These are phyloP conservation scores for Ochetophila trinervis DNA, from an alignment of 306 rosid genomes.

Conservation along the genomic window DNA sequence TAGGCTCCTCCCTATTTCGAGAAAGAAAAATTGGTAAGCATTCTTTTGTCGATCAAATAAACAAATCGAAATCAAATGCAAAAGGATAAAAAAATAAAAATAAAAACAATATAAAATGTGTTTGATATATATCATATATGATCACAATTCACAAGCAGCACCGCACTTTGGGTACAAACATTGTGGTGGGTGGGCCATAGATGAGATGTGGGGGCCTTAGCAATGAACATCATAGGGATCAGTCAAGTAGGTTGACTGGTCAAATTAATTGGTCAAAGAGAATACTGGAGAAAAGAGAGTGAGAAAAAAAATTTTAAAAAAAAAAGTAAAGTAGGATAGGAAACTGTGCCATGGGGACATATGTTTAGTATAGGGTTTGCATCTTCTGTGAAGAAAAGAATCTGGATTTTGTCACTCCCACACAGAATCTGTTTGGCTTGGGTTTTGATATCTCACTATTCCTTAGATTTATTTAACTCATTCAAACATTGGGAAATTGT, in stretches of 20 bases:
- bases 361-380: slow-evolving; percentile 16
- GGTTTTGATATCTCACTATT: slow-evolving; percentile 24
- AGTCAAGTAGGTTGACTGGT: slow-evolving; percentile 59
- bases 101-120: too few relatives aligned
- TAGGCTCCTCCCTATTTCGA: slow-evolving; percentile 36
- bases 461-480: too few relatives aligned
- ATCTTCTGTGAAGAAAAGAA: slow-evolving; percentile 56
- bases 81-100: too few relatives aligned
- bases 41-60: not conserved
- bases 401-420: slow-evolving; percentile 37
- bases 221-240: slow-evolving; percentile 47
- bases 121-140: not conserved
- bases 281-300: slow-evolving; percentile 14
- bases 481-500: too few relatives aligned
- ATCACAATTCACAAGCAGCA: slow-evolving; percentile 5
- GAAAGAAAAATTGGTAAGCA: not conserved
- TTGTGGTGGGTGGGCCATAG: slow-evolving; percentile 35
- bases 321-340: slow-evolving; percentile 35
- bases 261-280: slow-evolving; percentile 43
- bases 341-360: slow-evolving; percentile 43
- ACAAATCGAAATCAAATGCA: not conserved
- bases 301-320: too few relatives aligned
- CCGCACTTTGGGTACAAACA: slow-evolving; percentile 11
- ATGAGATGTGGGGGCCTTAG: slow-evolving; percentile 42
- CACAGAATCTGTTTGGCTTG: slow-evolving; percentile 35